phyloP scores from a whole-genome alignment of 2,329 filamentous ascomycete species.

The Exophiala spinifera region DNA sequence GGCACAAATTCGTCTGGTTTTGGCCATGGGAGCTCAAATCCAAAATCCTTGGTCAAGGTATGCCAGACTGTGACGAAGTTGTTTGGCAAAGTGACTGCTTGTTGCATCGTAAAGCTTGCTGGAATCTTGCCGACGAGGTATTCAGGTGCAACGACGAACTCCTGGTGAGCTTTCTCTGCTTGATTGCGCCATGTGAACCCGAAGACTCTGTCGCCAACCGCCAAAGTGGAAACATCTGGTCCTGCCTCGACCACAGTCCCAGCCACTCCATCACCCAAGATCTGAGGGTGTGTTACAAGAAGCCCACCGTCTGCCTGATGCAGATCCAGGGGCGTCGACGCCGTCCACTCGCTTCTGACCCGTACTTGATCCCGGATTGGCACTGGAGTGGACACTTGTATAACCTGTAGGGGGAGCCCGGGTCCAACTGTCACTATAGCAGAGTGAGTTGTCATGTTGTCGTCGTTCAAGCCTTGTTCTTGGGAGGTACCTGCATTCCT shows the following conservation, averaged over 20 bases:
- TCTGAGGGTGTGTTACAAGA: slow-evolving; percentile 49
- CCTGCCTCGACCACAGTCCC: slow-evolving; percentile 55
- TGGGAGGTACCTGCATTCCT: no score
- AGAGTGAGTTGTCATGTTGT: slow-evolving; percentile 32
- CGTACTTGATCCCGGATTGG: slow-evolving; percentile 48
- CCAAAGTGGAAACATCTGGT: slow-evolving; percentile 42
- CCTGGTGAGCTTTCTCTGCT: slow-evolving; percentile 54
- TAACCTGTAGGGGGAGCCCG: slow-evolving; percentile 37
- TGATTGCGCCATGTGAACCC: slow-evolving; percentile 51
- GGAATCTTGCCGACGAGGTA: slow-evolving; percentile 49
- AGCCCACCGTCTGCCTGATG: slow-evolving; percentile 61
- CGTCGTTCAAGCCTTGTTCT: no score
- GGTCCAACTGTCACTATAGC: slow-evolving; percentile 42
- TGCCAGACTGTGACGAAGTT: slow-evolving; percentile 62
- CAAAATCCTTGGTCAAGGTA: slow-evolving; percentile 50
- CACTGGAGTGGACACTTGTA: slow-evolving; percentile 36
- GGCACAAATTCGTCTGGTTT: slow-evolving; percentile 44
- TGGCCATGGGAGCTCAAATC: slow-evolving; percentile 57
- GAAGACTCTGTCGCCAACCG: slow-evolving; percentile 55
- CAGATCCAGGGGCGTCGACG: slow-evolving; percentile 60
- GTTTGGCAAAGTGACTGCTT: slow-evolving; percentile 54
- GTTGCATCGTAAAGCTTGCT: slow-evolving; percentile 42
- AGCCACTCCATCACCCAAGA: slow-evolving; percentile 52
- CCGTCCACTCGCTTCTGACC: slow-evolving; percentile 56
- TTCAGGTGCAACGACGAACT: slow-evolving; percentile 52